A percentile compares a stretch with the other conserved stretches of the same genome.
These are phyloP conservation scores for Suhomyces pyralidae DNA, from an alignment of 805 yeast genomes.

Conservation along the genomic window DNA sequence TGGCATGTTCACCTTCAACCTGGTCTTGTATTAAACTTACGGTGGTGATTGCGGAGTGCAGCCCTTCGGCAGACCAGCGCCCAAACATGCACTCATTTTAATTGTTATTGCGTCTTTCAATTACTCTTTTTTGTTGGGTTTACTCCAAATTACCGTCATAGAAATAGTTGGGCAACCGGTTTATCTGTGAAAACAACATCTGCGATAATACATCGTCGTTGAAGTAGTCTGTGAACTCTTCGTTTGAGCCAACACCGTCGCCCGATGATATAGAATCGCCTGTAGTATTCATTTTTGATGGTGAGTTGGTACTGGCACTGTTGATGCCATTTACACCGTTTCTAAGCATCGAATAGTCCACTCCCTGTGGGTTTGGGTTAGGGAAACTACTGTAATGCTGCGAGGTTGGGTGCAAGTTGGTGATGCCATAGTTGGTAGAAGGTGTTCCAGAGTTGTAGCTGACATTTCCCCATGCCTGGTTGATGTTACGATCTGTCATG, in stretches of 20 bases:
- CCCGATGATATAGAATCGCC: not conserved
- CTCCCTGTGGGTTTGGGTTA: not conserved
- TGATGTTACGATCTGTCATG: not conserved
- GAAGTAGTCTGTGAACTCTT: conserved; percentile 12
- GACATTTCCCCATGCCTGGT: not conserved
- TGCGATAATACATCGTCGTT: conserved; percentile 21
- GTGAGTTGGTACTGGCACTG: not conserved
- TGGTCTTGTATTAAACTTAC: not conserved
- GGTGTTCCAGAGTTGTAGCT: not conserved
- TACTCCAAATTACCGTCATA: conserved; percentile 29
- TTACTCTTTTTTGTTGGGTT: not conserved
- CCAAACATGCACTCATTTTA: not conserved
- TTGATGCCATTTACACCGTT: not conserved
- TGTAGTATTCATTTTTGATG: not conserved
- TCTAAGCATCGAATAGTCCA: not conserved
- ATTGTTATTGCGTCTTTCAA: not conserved
- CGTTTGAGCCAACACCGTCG: not conserved
- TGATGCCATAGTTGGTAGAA: not conserved
- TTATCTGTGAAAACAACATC: conserved; percentile 24
- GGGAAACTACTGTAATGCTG: not conserved
- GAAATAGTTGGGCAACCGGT: conserved; percentile 36
- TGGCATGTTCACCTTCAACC: not conserved
- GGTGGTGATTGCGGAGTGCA: not conserved
- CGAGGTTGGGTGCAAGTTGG: not conserved
- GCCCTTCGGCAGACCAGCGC: not conserved